These are phyloP conservation scores for Excoecaria cochinchinensis DNA, from an alignment of 345 rosid species.

Conservation along the genomic window DNA sequence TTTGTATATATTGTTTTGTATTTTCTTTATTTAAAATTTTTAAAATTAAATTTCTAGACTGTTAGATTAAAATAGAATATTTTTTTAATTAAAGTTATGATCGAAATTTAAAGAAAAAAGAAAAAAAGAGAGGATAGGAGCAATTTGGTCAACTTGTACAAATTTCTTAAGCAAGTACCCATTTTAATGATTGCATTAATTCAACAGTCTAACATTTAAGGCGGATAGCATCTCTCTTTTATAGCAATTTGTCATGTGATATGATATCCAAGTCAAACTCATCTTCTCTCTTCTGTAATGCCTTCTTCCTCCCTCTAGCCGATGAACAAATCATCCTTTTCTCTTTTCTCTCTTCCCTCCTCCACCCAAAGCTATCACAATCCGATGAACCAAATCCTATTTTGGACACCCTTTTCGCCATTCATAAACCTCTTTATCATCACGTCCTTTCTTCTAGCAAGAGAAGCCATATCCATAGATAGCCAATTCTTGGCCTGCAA, in stretches of 20 bases:
- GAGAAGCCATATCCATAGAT: slow-evolving; percentile 16
- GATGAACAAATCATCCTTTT: too few relatives aligned
- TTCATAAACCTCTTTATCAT: slow-evolving; percentile 19
- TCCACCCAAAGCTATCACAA: too few relatives aligned
- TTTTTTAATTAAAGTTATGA: too few relatives aligned
- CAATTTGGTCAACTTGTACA: slow-evolving; percentile 17
- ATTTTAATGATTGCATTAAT: not conserved
- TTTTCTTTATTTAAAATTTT: too few relatives aligned
- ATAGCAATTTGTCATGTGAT: too few relatives aligned
- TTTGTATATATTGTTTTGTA: too few relatives aligned
- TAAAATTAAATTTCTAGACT: too few relatives aligned
- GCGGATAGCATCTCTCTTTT: not conserved
- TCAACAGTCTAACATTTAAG: slow-evolving; percentile 33
- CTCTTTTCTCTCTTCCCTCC: too few relatives aligned
- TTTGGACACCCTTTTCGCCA: slow-evolving; percentile 46
- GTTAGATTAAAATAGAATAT: too few relatives aligned
- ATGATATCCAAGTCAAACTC: too few relatives aligned
- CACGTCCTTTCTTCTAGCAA: slow-evolving; percentile 11
- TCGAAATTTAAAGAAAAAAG: not conserved
- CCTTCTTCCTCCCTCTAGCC: too few relatives aligned
- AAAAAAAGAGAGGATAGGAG: not conserved
- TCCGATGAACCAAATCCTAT: slow-evolving; percentile 15
- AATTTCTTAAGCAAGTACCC: not conserved
- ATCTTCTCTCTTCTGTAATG: not conserved
- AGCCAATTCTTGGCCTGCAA: slow-evolving; percentile 20